Evolutionary conservation across 192 early-diverging fungal species (phyloP), one percentile per base, ranked within the genome.

Genomic region (Coemansia sp.): DNA sequence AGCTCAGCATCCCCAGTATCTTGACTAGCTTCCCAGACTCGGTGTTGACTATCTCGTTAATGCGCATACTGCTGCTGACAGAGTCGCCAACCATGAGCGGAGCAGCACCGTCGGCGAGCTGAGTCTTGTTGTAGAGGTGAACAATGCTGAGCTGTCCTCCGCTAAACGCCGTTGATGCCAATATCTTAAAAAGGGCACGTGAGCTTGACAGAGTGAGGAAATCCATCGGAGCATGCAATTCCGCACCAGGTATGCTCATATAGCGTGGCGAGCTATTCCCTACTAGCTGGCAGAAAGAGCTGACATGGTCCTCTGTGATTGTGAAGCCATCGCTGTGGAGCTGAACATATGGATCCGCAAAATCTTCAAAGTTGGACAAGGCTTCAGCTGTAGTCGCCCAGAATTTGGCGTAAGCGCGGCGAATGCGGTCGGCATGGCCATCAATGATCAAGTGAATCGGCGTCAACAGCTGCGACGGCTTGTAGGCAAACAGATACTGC

Each of bases 111-210:
- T 85, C 83, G 14, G 87, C 62, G 50, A 90, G 77, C 43, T 82
- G 72, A 80, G 89, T 89, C 29, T 84, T 85, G 78, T 94, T 92
- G 63, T 84, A 86, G 18, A 93, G 75, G 61, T 94, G 92, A 15
- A 97, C 90, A 8, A 93, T 68, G 34, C 78, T 78, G 40, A 93
- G 78, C 39, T 92, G 79, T 47, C 93, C 91, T 33, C 84, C 87
- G 57, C 92, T 88, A 56, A 94, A 90, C 17, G 89, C 83, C 53
- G 89, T 85, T 31, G 91, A 87, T 70, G 90, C 82, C 36, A 94
- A 84, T 6, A 92, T 86, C 51, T 85, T 84, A 48, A 93, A 84
- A 30, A 93, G 82, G 65, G 83, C 73, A 68, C 82, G 79, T 82
- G 87, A 87, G 6, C 84, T 89, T 37, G 88, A 83, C 22, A 91